Conservation (phyloP, 805 yeast species). For the Pichia pseudocactophila region DNA sequence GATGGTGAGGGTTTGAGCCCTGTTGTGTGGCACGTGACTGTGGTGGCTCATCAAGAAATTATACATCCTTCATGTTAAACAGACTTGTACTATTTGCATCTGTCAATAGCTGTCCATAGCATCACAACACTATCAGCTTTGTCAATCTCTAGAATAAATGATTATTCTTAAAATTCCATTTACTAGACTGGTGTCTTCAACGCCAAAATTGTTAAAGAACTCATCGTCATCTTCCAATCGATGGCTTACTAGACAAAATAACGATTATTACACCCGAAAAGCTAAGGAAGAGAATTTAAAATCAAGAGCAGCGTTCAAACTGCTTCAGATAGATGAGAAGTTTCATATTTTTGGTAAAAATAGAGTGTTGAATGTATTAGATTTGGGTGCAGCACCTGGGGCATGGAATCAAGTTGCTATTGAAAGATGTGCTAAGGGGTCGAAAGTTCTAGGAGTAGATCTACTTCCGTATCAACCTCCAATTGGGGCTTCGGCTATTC, state of each 20-base stretch:
- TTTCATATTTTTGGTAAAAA: slow-evolving; percentile 41
- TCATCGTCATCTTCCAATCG: slow-evolving; percentile 48
- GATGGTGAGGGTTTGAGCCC: neutral
- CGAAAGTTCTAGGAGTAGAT: slow-evolving; percentile 73
- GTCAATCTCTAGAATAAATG: too few relatives aligned
- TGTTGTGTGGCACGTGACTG: too few relatives aligned
- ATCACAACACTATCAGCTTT: too few relatives aligned
- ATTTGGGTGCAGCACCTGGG: slow-evolving; percentile 90
- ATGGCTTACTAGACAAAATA: slow-evolving; percentile 68
- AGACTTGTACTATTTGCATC: too few relatives aligned
- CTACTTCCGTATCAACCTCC: slow-evolving; percentile 75
- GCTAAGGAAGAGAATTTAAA: slow-evolving; percentile 55
- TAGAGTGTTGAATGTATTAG: slow-evolving; percentile 43
- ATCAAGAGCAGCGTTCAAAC: slow-evolving; percentile 88
- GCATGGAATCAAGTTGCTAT: slow-evolving; percentile 88
- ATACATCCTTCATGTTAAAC: too few relatives aligned
- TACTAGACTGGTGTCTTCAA: neutral
- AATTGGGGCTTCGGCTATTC: slow-evolving; percentile 66
- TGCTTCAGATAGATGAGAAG: slow-evolving; percentile 63
- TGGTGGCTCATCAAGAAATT: too few relatives aligned
- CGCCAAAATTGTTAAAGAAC: neutral
- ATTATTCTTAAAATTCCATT: neutral
- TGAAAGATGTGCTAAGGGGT: slow-evolving; percentile 38
- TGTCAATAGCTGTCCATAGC: too few relatives aligned
- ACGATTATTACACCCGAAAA: slow-evolving; percentile 56